Evolutionary conservation across 2,329 filamentous ascomycete species (phyloP), one percentile per base, ranked within the genome.

Genomic region (Neocucurbitaria cava): DNA sequence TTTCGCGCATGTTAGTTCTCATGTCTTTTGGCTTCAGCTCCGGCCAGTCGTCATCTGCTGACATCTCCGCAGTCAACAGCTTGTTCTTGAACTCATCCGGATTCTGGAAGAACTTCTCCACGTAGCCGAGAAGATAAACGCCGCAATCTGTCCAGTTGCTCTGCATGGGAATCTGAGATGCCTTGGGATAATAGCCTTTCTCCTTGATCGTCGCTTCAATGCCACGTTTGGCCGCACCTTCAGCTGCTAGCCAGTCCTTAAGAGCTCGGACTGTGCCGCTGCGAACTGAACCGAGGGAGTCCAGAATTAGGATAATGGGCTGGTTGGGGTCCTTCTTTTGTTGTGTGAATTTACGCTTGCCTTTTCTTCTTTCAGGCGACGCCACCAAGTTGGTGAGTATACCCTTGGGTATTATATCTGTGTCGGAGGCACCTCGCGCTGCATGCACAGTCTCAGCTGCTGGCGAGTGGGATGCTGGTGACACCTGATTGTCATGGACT

Each of bases 111-210:
- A 99, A 96, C 59, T 90, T 87, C 61, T 92, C 85, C 48, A 96
- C 82, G 68, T 98, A 99, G 2, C 88, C 89, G 3, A 97, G 79
- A 3, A 98, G 79, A 65, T 90, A 99, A 0, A 97, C 79, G 8
- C 95, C 95, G 68, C 95, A 99, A 71, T 99, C 95, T 57, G 86
- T 93, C 64, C 84, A 90, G 69, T 99, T 98, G 44, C 85, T 78
- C 73, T 99, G 95, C 56, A 84, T 78, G 0, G 95, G 94, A 13
- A 97, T 88, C 7, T 83, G 81, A 13, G 58, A 31, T 55, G 85
- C 47, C 33, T 69, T 89, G 4, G 90, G 91, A 35, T 87, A 92
- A 80, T 90, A 87, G 3, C 85, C 86, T 58, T 80, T 79, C 10
- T 76, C 65, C 5, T 72, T 74, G n/a, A 74, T 70, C 10, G 79